Base-by-base conservation (phyloP, 2,329 filamentous ascomycete species). In the Apiospora koreana region DNA sequence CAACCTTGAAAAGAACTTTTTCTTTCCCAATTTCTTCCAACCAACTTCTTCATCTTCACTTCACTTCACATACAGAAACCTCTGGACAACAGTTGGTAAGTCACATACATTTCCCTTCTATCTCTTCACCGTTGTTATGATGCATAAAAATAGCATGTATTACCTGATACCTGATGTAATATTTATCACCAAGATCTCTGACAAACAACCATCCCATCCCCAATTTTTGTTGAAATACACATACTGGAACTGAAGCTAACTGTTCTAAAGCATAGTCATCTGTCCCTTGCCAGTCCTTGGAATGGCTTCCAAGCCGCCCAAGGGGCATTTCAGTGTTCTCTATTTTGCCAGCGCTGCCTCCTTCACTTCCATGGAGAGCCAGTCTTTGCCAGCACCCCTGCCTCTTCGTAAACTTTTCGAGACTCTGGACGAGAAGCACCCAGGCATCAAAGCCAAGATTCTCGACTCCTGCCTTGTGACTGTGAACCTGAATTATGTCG, bases 331-430 rank as follows among this genome's bases (percentile, higher is more conserved):
- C 83, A 92, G 87, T 70, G 83, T 97, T 64, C 88, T 96, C 69
- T 97, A 95, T 82, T 97, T 97, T 82, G 94, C 93, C 70, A 88
- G 89, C 72, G 93, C 93, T 18, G 87, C 88, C 70, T 91, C 91
- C 42, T 93, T 88, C 79, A 94, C 93, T 1, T 84, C 85, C n/a
- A 92, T 89, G 77, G 86, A 91, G 71, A 83, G 84, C 72, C 93
- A 96, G 77, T 77, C 82, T 21, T 79, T 96, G 14, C 84, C 88
- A 2, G 93, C 93, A 16, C 92, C 93, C 45, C 79, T 95, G 45
- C 82, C 86, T 1, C 79, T 94, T 38, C 79, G 82, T 48, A 83
- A 88, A 74, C 86, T 97, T 28, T 94, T 94, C 76, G 81, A 83
- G n/a, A 78, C 83, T 72, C 85, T 97, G 9, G 93, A 97, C 77